Conservation (phyloP, 2,329 filamentous ascomycete species). For the Phymatotrichopsis omnivora region DNA sequence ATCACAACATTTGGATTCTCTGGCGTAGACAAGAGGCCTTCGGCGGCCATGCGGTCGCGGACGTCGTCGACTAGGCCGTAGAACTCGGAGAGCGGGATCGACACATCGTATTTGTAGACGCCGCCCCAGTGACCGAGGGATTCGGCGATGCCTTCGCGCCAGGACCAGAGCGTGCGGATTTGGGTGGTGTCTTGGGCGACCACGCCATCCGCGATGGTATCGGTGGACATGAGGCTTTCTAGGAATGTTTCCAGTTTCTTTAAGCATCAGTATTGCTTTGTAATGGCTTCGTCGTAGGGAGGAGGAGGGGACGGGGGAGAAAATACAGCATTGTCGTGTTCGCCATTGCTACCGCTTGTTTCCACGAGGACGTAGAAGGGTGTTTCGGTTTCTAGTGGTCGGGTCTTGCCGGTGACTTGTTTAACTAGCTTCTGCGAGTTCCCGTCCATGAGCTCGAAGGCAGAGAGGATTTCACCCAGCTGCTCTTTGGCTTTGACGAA, state of each 20-base stretch:
- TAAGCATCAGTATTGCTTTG: constrained; percentile 10
- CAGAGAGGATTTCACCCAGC: constrained; percentile 88
- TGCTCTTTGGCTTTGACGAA: constrained; percentile 84
- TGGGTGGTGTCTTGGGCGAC: constrained; percentile 92
- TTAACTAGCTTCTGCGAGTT: constrained; percentile 69
- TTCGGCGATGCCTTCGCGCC: constrained; percentile 89
- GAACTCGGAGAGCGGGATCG: constrained; percentile 77
- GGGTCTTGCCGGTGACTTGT: constrained; percentile 61
- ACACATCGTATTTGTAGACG: constrained; percentile 97
- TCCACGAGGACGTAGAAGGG: constrained; percentile 96
- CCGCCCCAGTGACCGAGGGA: constrained; percentile 81
- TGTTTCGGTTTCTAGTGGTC: constrained; percentile 66
- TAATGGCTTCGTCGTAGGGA: constrained; percentile 26
- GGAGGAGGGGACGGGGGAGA: neutral
- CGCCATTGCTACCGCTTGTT: constrained; percentile 86
- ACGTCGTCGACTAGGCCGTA: constrained; percentile 85
- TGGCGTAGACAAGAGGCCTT: constrained; percentile 45
- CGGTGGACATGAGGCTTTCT: constrained; percentile 80
- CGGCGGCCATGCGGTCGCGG: constrained; percentile 57
- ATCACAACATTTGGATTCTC: constrained; percentile 63
- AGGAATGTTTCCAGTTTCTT: constrained; percentile 81
- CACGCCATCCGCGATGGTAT: constrained; percentile 80
- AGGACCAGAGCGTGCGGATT: constrained; percentile 72
- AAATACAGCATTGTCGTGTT: constrained; percentile 64
- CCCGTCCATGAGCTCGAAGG: constrained; percentile 94